Evolutionary conservation across 2,329 filamentous ascomycete genomes (phyloP), one percentile per base, ranked within the genome.

Genomic region (Lecanicillium sp.): DNA sequence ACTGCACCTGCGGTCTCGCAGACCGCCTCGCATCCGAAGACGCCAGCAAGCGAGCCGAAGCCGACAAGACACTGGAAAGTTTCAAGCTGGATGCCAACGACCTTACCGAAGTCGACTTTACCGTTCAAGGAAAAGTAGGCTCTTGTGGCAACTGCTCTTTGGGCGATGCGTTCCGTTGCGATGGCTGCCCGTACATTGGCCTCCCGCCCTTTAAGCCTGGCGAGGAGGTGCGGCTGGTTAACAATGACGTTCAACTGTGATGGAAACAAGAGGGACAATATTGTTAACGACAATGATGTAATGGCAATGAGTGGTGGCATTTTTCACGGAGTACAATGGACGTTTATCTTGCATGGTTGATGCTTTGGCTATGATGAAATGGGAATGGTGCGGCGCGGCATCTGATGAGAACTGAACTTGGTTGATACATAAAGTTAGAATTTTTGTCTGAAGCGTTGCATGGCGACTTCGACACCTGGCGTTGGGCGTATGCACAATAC

Each of bases 191-290:
- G 2, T 95, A 92, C 57, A 85, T 94, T 52, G 89, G 89, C 4
- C 72, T 98, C 49, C 92, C 92, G 12, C 85, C 92, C 4, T 98
- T 98, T 71, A 95, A 95, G 70, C 88, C 88, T 4, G 92, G 92
- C 13, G 89, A 98, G 68, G 88, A 96, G 65, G 88, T 96, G 36
- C 75, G 80, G 54, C 69, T 98, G 43, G 58, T 95, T 53, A 90
- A 94, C 60, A 86, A 94, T 49, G 78, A 86, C 54, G 77, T 87
- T 43, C 89, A 95, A 66, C 65, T 95, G 55, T 95, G 55, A 61
- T 15, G 11, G 22, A n/a, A 4, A 13, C 9, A 4, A 16, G n/a
- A 18, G 11, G 22, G 34, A n/a, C 19, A 29, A 15, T 28, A 15
- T 33, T 11, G 22, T 11, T 7, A 25, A 25, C 27, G 35, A 14